Conservation (phyloP, 345 rosid species). For the Erodium maritimum region DNA sequence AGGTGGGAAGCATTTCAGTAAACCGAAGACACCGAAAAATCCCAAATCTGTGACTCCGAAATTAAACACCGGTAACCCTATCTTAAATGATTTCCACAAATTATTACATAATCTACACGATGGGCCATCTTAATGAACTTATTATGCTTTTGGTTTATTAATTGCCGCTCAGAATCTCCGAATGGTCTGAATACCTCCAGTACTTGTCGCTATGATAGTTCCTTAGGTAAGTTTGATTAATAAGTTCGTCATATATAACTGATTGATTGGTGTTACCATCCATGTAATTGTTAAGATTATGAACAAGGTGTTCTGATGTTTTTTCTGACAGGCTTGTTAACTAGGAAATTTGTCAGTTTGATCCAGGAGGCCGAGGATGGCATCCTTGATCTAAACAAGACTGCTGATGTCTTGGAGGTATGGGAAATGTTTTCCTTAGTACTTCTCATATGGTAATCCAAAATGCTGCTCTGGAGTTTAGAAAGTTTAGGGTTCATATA, state of each 20-base stretch:
- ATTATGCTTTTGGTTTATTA: conserved; percentile 3
- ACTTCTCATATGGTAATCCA: neutral
- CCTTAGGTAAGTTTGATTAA: conserved; percentile 33
- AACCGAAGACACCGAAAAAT: conserved; percentile 27
- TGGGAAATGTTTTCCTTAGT: conserved; percentile 5
- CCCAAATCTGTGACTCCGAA: conserved; percentile 18
- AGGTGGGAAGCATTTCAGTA: conserved; percentile 22
- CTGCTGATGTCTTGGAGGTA: conserved; percentile 67
- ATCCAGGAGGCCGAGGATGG: conserved; percentile 64
- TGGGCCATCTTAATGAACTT: neutral
- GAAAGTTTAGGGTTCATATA: neutral
- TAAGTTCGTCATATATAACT: neutral
- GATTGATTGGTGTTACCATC: neutral
- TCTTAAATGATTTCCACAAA: neutral
- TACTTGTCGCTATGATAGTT: conserved; percentile 60
- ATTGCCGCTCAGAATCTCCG: conserved; percentile 21
- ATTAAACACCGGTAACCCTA: conserved; percentile 28
- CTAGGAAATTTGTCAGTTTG: conserved; percentile 55
- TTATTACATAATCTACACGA: neutral
- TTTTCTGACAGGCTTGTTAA: conserved; percentile 40
- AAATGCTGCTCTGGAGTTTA: neutral
- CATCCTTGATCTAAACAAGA: conserved; percentile 57
- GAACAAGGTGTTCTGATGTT: conserved; percentile 1
- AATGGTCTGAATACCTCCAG: conserved; percentile 24
- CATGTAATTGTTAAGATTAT: neutral